Evolutionary conservation across 352 stramenopile species (phyloP).

Genomic region (Thalassiosira sp.): DNA sequence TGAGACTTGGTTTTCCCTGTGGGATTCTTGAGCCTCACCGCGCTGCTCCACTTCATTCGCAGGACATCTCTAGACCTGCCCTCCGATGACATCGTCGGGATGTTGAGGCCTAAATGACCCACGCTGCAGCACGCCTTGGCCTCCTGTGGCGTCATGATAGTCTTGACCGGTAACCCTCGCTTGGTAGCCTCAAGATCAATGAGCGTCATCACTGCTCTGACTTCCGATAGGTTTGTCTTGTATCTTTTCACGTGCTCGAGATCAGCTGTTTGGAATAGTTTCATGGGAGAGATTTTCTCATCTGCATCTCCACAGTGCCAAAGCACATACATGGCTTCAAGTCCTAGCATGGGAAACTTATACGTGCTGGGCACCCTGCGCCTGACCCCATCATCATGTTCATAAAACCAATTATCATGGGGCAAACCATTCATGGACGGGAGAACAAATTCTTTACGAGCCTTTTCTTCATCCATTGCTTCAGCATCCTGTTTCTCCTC

Average conservation of each 20-base stretch:
- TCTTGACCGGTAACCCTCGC: constrained; percentile 6
- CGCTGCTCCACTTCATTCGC: constrained; percentile 5
- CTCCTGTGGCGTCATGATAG: constrained; percentile 4
- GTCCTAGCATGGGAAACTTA: constrained; percentile 25
- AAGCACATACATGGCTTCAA: constrained; percentile 31
- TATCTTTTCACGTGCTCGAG: not conserved
- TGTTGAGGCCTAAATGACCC: not conserved
- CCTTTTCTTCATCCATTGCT: constrained; percentile 2
- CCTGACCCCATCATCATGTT: constrained; percentile 20
- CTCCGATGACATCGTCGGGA: not conserved
- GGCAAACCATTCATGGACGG: not conserved
- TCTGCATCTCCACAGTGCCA: constrained; percentile 24
- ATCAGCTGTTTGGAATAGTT: constrained; percentile 6
- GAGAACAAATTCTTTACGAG: not conserved
- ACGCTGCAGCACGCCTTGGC: not conserved
- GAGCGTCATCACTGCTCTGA: constrained; percentile 11
- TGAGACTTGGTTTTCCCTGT: not conserved
- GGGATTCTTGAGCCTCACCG: constrained; percentile 2
- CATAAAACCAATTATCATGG: constrained; percentile 20
- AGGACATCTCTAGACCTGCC: not conserved
- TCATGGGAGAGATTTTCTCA: constrained; percentile 13
- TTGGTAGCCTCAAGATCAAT: constrained; percentile 6
- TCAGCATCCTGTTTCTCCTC: not conserved
- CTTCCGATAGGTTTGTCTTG: constrained; percentile 16
- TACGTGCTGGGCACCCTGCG: constrained; percentile 26